Conservation (phyloP, 805 yeast genomes). For the Saturnispora zaruensis region DNA sequence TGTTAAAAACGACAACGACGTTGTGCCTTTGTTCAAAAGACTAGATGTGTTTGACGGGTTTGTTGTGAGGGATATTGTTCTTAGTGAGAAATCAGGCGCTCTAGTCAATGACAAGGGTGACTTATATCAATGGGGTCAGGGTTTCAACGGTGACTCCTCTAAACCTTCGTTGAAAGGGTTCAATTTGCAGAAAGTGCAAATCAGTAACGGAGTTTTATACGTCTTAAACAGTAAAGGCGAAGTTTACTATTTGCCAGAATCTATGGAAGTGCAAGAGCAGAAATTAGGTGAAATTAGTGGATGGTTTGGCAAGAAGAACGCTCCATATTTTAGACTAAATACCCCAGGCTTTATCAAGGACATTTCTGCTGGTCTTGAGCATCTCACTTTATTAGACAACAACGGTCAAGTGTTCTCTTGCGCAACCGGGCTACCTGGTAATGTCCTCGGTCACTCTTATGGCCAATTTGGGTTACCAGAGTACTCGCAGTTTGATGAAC, state of each 20-base stretch:
- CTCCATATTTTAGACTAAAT: slow-evolving; percentile 14
- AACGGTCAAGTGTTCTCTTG: slow-evolving; percentile 55
- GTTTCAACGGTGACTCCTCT: slow-evolving; percentile 22
- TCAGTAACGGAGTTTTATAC: slow-evolving; percentile 50
- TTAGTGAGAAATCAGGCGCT: slow-evolving; percentile 30
- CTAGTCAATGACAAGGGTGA: slow-evolving; percentile 21
- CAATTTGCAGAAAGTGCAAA: slow-evolving; percentile 33
- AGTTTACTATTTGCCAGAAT: slow-evolving; percentile 30
- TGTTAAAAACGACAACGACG: slow-evolving; percentile 18
- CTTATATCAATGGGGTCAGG: slow-evolving; percentile 63
- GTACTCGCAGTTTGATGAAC: slow-evolving; percentile 53
- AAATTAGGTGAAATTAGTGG: slow-evolving; percentile 10
- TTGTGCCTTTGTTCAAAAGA: slow-evolving; percentile 48
- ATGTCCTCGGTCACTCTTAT: slow-evolving; percentile 34
- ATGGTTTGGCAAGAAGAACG: slow-evolving; percentile 14
- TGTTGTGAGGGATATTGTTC: slow-evolving; percentile 45
- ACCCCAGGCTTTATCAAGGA: slow-evolving; percentile 27
- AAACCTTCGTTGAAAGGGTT: slow-evolving; percentile 38
- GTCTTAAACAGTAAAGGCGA: slow-evolving; percentile 42
- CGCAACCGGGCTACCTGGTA: slow-evolving; percentile 41
- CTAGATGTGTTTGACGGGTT: slow-evolving; percentile 55
- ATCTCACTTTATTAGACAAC: slow-evolving; percentile 54
- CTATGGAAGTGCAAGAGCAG: slow-evolving; percentile 15
- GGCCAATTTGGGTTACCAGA: slow-evolving; percentile 86
- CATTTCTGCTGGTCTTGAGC: slow-evolving; percentile 53